Evolutionary conservation across 805 yeast species (phyloP).

Genomic region (Ogataea neopini): DNA sequence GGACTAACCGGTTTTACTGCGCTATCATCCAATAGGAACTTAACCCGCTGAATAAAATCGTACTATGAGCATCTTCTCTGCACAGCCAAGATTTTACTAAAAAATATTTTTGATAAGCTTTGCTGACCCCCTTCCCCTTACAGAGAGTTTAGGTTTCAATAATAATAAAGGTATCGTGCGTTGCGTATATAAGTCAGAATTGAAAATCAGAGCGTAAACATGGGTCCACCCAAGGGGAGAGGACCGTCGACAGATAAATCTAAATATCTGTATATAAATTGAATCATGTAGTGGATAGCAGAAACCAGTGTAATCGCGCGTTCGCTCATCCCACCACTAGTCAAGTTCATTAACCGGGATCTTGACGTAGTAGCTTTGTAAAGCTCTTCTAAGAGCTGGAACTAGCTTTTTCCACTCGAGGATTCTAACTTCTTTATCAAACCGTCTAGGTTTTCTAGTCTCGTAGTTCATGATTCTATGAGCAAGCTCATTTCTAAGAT

Average conservation of each 20-base stretch:
- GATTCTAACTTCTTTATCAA: conserved; percentile 67
- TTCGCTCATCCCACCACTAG: background rate
- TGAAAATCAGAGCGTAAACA: conserved; percentile 1
- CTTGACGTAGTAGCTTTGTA: conserved; percentile 65
- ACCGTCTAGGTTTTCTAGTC: conserved; percentile 63
- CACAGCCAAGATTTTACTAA: background rate
- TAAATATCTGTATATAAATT: background rate
- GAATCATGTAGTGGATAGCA: background rate
- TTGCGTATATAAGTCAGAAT: conserved; percentile 1
- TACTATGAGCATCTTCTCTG: no score
- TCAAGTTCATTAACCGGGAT: conserved; percentile 39
- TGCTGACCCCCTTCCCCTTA: background rate
- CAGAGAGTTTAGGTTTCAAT: no score
- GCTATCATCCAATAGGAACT: no score
- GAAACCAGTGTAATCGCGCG: background rate
- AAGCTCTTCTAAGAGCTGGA: conserved; percentile 62
- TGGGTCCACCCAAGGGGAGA: no score
- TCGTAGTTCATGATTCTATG: conserved; percentile 66
- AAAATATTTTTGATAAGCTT: background rate
- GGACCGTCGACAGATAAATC: no score
- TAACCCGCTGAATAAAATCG: no score
- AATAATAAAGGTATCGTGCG: background rate
- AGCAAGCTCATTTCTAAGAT: conserved; percentile 55
- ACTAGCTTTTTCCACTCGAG: conserved; percentile 59
- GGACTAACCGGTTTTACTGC: background rate